A percentile compares a stretch with the other conserved stretches of the same genome.
Evolutionary conservation across 1,284 basidiomycete genomes (phyloP).

Genomic region (Cryptococcus jaspeensis): DNA sequence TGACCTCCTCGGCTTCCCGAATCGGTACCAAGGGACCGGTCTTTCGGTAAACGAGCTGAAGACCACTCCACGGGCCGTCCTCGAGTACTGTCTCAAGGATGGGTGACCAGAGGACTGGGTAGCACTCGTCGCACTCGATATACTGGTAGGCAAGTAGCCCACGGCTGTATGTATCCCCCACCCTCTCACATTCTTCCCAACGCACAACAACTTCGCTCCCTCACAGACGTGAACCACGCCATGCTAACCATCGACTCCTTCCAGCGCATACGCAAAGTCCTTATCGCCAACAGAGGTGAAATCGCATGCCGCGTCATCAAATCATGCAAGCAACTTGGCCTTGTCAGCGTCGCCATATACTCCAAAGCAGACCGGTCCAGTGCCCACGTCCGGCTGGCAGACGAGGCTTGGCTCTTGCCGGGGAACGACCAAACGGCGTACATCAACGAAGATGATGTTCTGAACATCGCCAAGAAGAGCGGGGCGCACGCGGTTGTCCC

Average conservation of each 20-base stretch:
- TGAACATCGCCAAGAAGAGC: slow-evolving; percentile 28
- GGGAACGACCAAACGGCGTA: slow-evolving; percentile 31
- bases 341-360: slow-evolving; percentile 86
- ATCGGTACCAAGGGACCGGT: no score
- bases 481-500: slow-evolving; percentile 28
- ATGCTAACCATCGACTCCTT: slow-evolving; percentile 20
- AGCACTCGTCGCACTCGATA: no score
- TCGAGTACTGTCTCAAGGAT: no score
- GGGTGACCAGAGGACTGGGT: no score
- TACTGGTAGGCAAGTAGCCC: no score
- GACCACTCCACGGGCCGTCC: no score
- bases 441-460: slow-evolving; percentile 23
- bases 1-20: no score
- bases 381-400: slow-evolving; percentile 64
- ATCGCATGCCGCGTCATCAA: slow-evolving; percentile 91
- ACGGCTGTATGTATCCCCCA: not conserved
- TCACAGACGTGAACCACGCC: not conserved
- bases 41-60: no score
- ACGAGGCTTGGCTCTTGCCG: slow-evolving; percentile 31
- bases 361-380: slow-evolving; percentile 77
- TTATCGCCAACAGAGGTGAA: slow-evolving; percentile 88
- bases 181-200: not conserved
- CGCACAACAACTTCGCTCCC: no score
- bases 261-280: slow-evolving; percentile 59
- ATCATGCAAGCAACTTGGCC: slow-evolving; percentile 81